Percentiles rank a stretch among this genome's conserved stretches.
These are phyloP conservation scores for Nemania bipapillata DNA, from an alignment of 2,329 filamentous ascomycete genomes.

Conservation along the genomic window DNA sequence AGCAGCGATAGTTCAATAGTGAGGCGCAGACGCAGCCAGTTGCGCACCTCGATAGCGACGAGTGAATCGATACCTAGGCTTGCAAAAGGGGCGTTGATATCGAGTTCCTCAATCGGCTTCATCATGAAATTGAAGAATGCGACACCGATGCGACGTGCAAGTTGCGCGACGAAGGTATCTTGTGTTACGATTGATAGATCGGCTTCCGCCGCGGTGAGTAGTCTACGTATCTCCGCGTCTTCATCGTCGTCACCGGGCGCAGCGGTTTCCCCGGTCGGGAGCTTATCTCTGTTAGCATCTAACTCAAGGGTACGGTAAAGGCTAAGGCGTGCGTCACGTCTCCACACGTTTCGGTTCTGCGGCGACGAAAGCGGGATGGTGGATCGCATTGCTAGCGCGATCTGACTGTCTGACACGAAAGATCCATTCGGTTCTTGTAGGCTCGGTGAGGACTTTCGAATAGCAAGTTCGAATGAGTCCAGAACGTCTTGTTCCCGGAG, in stretches of 20 bases:
- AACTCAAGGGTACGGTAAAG: slow-evolving; percentile 20
- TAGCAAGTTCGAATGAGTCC: slow-evolving; percentile 24
- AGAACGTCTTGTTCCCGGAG: slow-evolving; percentile 21
- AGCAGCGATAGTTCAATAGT: slow-evolving; percentile 53
- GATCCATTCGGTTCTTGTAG: not conserved
- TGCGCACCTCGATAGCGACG: slow-evolving; percentile 33
- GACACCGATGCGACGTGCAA: slow-evolving; percentile 14
- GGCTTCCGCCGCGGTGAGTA: slow-evolving; percentile 7
- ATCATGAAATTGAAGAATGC: slow-evolving; percentile 28
- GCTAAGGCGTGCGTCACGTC: slow-evolving; percentile 19
- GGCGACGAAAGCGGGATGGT: slow-evolving; percentile 21
- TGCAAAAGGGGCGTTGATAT: slow-evolving; percentile 3
- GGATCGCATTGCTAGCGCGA: slow-evolving; percentile 15
- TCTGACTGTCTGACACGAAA: slow-evolving; percentile 15
- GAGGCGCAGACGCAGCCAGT: slow-evolving; percentile 30
- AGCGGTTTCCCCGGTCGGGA: not conserved
- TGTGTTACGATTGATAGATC: slow-evolving; percentile 13
- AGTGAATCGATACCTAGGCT: slow-evolving; percentile 29
- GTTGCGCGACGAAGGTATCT: slow-evolving; percentile 1
- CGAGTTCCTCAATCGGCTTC: slow-evolving; percentile 26
- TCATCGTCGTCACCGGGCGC: not conserved
- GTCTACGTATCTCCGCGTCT: slow-evolving; percentile 9
- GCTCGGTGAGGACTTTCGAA: slow-evolving; percentile 9
- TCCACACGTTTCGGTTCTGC: slow-evolving; percentile 21
- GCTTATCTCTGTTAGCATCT: not conserved